Percentiles rank a stretch among this genome's conserved stretches.
These are phyloP conservation scores for Fusarium cicatricum DNA, from an alignment of 2,329 filamentous ascomycete species.

Conservation along the genomic window DNA sequence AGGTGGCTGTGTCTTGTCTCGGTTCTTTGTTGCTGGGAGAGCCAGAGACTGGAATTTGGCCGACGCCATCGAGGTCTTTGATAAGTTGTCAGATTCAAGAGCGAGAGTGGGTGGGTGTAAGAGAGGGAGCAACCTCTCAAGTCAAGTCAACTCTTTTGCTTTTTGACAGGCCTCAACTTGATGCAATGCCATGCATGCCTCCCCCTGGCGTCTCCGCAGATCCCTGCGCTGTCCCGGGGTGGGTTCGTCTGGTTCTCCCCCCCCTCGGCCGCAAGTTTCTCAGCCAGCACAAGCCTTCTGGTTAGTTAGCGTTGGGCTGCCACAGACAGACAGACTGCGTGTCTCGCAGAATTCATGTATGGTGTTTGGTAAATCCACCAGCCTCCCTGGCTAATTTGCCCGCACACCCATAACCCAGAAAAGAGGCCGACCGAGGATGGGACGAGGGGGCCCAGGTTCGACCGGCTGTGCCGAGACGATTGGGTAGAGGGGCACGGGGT, in stretches of 20 bases:
- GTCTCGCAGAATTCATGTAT: conserved; percentile 2
- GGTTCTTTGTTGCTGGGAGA: conserved; percentile 14
- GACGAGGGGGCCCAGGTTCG: conserved; percentile 14
- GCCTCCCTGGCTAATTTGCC: conserved; percentile 33
- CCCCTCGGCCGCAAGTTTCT: conserved; percentile 20
- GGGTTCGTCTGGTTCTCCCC: conserved; percentile 4
- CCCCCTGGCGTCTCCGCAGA: conserved; percentile 19
- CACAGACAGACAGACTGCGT: not conserved
- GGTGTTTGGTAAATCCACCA: conserved; percentile 13
- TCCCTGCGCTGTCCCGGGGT: conserved; percentile 19
- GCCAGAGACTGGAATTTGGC: conserved; percentile 10
- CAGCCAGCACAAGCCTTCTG: conserved; percentile 10
- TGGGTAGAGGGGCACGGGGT: not conserved
- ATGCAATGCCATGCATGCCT: conserved; percentile 31
- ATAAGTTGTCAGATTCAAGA: not conserved
- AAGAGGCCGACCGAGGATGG: conserved; percentile 25
- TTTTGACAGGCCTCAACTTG: conserved; percentile 10
- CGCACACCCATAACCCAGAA: conserved; percentile 23
- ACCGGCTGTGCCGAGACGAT: conserved; percentile 20
- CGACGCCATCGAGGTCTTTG: conserved; percentile 9
- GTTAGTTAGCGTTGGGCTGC: conserved; percentile 15
- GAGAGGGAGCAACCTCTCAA: too few relatives aligned
- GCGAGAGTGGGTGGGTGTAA: too few relatives aligned
- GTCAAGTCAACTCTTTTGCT: conserved; percentile 2
- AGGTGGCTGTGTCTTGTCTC: conserved; percentile 26